These are phyloP conservation scores for Zygoascus meyerae DNA, from an alignment of 1,139 yeast species.

Conservation along the genomic window DNA sequence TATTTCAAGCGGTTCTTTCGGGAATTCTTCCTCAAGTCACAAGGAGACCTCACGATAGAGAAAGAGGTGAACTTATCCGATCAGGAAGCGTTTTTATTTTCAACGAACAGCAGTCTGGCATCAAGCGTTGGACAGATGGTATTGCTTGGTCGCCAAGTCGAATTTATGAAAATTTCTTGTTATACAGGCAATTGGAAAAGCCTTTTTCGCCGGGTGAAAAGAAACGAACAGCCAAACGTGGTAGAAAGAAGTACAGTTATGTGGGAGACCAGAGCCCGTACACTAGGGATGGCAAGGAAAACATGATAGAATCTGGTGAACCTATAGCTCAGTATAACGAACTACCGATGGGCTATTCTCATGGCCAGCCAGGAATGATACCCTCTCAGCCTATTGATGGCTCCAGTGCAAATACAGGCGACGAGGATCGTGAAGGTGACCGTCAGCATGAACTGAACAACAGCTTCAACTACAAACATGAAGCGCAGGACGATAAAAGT, in stretches of 20 bases:
- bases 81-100: slow-evolving; percentile 84
- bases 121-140: slow-evolving; percentile 93
- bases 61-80: slow-evolving; percentile 56
- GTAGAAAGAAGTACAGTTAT: slow-evolving; percentile 22
- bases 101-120: slow-evolving; percentile 75
- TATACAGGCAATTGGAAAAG: slow-evolving; percentile 72
- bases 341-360: not conserved
- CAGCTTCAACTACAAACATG: not conserved
- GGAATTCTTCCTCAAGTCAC: slow-evolving; percentile 59
- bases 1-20: slow-evolving; percentile 72
- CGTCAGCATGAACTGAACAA: not conserved
- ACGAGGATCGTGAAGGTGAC: not conserved
- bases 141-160: slow-evolving; percentile 89
- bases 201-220: slow-evolving; percentile 41
- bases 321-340: not conserved
- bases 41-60: slow-evolving; percentile 78
- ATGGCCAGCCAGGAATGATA: not conserved
- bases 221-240: slow-evolving; percentile 33
- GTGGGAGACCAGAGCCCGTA: slow-evolving; percentile 11
- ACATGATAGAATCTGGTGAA: not conserved
- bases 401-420: not conserved
- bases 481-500: not conserved
- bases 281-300: not conserved
- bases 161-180: slow-evolving; percentile 73
- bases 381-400: not conserved